Percentiles rank a stretch among this genome's conserved stretches.
These are phyloP conservation scores for Metarhizium anisopliae DNA, from an alignment of 2,329 filamentous ascomycete genomes.

Conservation along the genomic window DNA sequence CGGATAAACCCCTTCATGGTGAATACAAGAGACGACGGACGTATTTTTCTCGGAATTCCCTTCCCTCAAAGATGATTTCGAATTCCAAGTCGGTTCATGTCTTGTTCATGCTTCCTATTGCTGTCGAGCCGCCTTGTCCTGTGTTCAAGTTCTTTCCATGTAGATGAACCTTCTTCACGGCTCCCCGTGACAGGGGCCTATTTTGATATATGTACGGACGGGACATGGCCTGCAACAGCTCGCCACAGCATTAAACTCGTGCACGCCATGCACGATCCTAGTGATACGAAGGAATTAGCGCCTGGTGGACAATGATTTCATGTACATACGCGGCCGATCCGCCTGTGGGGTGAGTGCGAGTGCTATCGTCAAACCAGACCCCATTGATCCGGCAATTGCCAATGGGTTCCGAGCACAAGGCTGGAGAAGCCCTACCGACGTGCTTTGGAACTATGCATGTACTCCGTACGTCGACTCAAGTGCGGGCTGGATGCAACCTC, in stretches of 20 bases:
- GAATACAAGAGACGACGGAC: not conserved
- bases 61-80: not conserved
- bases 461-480: no score
- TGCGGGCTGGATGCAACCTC: no score
- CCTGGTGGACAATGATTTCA: not conserved
- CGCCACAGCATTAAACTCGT: not conserved
- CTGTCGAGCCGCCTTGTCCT: no score
- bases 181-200: not conserved
- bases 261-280: no score
- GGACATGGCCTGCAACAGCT: not conserved
- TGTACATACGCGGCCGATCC: not conserved
- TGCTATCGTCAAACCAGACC: not conserved
- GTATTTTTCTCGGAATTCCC: not conserved
- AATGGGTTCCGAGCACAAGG: no score
- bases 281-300: not conserved
- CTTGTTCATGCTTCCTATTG: no score
- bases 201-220: not conserved
- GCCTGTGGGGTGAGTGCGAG: not conserved
- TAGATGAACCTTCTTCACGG: no score
- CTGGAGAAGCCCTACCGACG: no score
- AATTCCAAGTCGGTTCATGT: not conserved
- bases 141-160: no score
- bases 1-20: not conserved
- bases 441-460: no score
- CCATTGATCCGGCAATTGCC: no score